Evolutionary conservation across 2,329 filamentous ascomycete species (phyloP).

Genomic region (Colletotrichum liaoningense): DNA sequence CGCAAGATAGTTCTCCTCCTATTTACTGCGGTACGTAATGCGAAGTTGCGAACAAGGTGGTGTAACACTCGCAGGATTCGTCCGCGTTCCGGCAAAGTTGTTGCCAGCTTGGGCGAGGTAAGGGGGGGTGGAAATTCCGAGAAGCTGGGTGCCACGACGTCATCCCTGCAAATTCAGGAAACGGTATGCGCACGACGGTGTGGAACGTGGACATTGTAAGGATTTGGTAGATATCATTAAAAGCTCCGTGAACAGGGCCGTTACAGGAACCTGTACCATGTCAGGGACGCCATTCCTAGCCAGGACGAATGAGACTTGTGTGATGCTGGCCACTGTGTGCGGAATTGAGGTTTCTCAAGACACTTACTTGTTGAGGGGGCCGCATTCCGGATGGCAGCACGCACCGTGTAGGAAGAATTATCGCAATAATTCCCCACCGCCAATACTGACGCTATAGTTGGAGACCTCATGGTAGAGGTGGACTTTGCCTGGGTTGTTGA

Average conservation of each 20-base stretch:
- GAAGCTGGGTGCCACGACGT: constrained; percentile 25
- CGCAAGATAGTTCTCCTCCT: not conserved
- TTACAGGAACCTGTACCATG: not conserved
- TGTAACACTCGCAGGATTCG: constrained; percentile 3
- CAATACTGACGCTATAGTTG: not conserved
- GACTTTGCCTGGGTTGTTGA: not conserved
- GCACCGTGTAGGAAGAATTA: not conserved
- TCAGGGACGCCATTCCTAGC: not conserved
- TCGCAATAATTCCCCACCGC: not conserved
- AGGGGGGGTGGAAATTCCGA: constrained; percentile 15
- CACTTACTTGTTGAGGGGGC: not conserved
- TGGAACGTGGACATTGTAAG: not conserved
- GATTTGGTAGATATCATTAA: not conserved
- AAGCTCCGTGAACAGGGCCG: not conserved
- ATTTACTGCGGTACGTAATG: too few relatives aligned
- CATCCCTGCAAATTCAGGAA: constrained; percentile 14
- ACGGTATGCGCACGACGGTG: not conserved
- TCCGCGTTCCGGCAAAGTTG: not conserved
- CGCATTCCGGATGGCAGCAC: not conserved
- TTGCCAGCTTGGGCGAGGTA: not conserved
- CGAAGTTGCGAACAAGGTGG: not conserved
- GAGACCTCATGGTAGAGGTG: not conserved
- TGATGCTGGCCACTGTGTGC: not conserved
- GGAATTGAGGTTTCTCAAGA: not conserved
- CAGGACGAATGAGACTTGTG: not conserved